Base-by-base conservation (phyloP, 306 rosid species). In the Hippophae tibetana region DNA sequence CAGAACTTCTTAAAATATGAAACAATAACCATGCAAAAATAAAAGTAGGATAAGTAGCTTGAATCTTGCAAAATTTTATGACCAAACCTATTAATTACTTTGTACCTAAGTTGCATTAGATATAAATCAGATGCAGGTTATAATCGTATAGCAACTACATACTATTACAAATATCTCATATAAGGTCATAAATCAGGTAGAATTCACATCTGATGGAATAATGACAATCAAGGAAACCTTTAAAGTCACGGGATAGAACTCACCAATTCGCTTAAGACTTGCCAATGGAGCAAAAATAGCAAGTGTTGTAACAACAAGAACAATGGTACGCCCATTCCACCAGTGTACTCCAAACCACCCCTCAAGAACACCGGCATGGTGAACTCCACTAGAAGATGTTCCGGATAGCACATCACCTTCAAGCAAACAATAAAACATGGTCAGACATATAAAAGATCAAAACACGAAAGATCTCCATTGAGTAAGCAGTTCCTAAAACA, bases 391-490 rank as follows among this genome's bases (percentile, higher is more conserved):
- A 38, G 95, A 79, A 60, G 95, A 68, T 58, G 97, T 89, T 70
- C 97, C 97, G 40, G 97, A 89, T 42, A 89, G 78, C 78, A 89
- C 97, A 68, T 89, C 97, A 61, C 97, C 97, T 89, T 56, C 73
- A 66, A 58, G 61, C 49, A 59, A 72, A 67, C 18, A 78, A 63
- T 58, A 60, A 43, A 77, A 44, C 65, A 78, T 10, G 45, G 3
- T 14, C 12, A 44, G 60, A 44, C 27, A 8, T 9, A 45, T 18
- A 62, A 10, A 25, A 14, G 5, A 6, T 18, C 38, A 5, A 45
- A 3, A 12, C 23, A 7, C 47, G 27, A 64, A 18, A 66, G 11
- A 56, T 41, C 42, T 38, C 43, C 18, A 45, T 54, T 23, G 38
- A 31, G 38, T 31, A 18, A 13, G 13, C 42, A 54, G 52, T 48